Conservation (phyloP, 1,139 yeast genomes). For the Suhomyces chickasaworum region DNA sequence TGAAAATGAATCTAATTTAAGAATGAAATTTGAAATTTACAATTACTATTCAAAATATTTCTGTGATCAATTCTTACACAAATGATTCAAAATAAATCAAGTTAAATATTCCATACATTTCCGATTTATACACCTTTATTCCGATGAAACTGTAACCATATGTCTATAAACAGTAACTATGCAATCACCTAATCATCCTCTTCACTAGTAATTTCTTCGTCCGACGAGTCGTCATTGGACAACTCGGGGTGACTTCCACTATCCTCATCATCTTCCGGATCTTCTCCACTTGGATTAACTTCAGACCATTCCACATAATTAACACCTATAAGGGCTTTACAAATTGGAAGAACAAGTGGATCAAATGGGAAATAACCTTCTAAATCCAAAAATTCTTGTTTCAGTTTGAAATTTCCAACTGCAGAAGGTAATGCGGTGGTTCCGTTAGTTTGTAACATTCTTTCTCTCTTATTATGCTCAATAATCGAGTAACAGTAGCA, state of each 20-base stretch:
- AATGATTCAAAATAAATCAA: no score
- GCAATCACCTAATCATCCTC: conserved; percentile 16
- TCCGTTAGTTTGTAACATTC: conserved; percentile 43
- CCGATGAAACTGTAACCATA: conserved; percentile 2
- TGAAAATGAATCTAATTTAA: no score
- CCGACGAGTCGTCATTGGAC: conserved; percentile 30
- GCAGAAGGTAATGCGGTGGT: conserved; percentile 31
- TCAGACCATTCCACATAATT: conserved; percentile 74
- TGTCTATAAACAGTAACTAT: conserved; percentile 7
- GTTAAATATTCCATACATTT: no score
- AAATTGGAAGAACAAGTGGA: conserved; percentile 73
- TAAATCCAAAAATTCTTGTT: conserved; percentile 81
- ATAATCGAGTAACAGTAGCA: conserved; percentile 93
- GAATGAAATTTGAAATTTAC: no score
- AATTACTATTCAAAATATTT: no score
- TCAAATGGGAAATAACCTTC: conserved; percentile 97
- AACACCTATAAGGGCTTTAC: conserved; percentile 53
- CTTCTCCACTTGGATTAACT: conserved; percentile 48
- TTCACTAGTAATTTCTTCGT: conserved; percentile 30
- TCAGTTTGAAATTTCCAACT: conserved; percentile 47
- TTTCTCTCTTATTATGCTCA: conserved; percentile 82
- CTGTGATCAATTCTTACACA: no score
- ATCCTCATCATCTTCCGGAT: conserved; percentile 69
- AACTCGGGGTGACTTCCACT: conserved; percentile 36
- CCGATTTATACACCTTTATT: not conserved